Evolutionary conservation across 352 stramenopile genomes (phyloP), one percentile per base, ranked within the genome.

Genomic region (Phytophthora uliginosa): DNA sequence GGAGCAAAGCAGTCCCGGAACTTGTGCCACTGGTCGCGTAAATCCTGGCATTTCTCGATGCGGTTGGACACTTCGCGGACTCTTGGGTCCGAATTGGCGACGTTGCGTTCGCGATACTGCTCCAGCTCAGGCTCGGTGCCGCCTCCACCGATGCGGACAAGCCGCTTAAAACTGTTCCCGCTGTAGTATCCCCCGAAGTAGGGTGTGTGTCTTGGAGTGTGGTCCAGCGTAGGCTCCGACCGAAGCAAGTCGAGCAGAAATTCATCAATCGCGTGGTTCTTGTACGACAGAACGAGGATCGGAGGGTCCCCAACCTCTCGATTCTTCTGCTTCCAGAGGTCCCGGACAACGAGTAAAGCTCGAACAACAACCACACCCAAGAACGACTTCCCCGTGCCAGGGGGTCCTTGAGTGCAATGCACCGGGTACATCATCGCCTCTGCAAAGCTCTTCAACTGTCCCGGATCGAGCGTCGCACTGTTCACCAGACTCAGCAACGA

Each of bases 311-410:
- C 88, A 24, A 96, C 75, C 31, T 86, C 89, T 18, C 67, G 72
- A 24, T 83, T 89, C 47, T 93, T 83, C 18, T 65, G 33, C 54
- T 94, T 92, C 91, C 89, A 97, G 4, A 92, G 63, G 10, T 86
- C 78, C 7, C 91, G 81, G 7, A 97, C 78, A 22, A 95, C 71
- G 24, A 95, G 59, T 57, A 98, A 78, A 13, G 93, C 90, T 40
- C 91, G 84, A 28, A 93, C 86, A 13, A 97, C 75, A 1, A 98
- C 79, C 3, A 93, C 89, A 6, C 92, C 92, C 51, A 98, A 80
- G 60, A 97, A 98, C 8, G 89, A 98, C 54, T 98, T 98, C 17
- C 93, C 92, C 22, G 90, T 96, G n/a, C 91, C 85, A 33, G 88
- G 82, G 24, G 93, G 93, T 7, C 93, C 93, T 74, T 98, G 93